Evolutionary conservation across 257 asterid genomes (phyloP).

Genomic region (Capsicum chinense): DNA sequence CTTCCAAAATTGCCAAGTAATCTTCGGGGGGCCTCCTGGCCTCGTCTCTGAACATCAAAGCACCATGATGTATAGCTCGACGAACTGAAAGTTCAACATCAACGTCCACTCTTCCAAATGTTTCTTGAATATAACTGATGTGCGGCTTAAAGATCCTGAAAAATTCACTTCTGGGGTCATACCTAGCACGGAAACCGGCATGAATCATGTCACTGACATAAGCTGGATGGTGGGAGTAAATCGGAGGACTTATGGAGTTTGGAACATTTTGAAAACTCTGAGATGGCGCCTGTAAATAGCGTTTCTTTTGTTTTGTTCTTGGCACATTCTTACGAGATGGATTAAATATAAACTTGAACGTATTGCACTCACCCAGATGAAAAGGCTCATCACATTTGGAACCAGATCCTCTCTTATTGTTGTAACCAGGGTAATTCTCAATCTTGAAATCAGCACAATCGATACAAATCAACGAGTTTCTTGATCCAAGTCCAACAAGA

Average conservation of each 20-base stretch:
- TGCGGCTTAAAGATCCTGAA: conserved; percentile 40
- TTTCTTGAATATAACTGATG: conserved; percentile 44
- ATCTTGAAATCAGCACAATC: conserved; percentile 46
- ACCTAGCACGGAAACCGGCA: neutral
- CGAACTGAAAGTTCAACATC: conserved; percentile 36
- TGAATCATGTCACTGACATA: conserved; percentile 7
- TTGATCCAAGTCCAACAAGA: conserved; percentile 46
- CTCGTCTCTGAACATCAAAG: conserved; percentile 35
- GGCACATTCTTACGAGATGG: neutral
- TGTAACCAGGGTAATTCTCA: conserved; percentile 58
- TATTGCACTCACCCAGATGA: conserved; percentile 47
- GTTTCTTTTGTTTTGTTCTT: neutral
- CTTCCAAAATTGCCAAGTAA: conserved; percentile 46
- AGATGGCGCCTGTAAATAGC: neutral
- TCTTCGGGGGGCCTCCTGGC: conserved; percentile 37
- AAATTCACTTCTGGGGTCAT: conserved; percentile 33
- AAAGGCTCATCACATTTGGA: conserved; percentile 53
- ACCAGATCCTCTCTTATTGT: conserved; percentile 61
- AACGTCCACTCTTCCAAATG: conserved; percentile 47
- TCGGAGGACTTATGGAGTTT: neutral
- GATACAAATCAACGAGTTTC: conserved; percentile 35
- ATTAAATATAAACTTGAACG: conserved; percentile 46
- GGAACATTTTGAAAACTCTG: neutral
- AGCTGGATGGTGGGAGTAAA: neutral
- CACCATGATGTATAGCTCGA: conserved; percentile 45